These are phyloP conservation scores for Ochromonadaceae sp. DNA, from an alignment of 352 stramenopile genomes.

Conservation along the genomic window DNA sequence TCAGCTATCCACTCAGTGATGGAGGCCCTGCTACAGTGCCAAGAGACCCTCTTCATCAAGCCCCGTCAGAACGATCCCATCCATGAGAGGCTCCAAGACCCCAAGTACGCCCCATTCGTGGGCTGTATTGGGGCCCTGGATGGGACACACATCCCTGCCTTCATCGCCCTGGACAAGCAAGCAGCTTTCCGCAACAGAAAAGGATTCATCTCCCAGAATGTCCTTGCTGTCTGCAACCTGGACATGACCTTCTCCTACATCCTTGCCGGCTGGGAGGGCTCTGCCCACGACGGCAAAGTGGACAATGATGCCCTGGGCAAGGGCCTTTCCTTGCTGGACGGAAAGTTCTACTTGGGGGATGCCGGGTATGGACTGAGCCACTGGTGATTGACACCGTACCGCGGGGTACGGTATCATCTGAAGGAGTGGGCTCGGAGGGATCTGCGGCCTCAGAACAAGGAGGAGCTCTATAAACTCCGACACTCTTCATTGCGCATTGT, in stretches of 20 bases:
- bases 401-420: neutral
- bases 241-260: conserved; percentile 26
- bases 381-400: neutral
- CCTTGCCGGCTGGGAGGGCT: conserved; percentile 25
- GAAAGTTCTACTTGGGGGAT: neutral
- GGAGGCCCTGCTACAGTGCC: too few species aligned
- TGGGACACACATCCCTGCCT: too few species aligned
- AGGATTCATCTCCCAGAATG: conserved; percentile 22
- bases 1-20: neutral
- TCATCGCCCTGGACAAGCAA: too few species aligned
- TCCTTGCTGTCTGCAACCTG: conserved; percentile 25
- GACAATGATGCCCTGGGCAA: neutral
- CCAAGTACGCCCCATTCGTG: neutral
- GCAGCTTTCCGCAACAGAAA: conserved; percentile 25
- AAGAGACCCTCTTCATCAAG: neutral
- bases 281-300: neutral
- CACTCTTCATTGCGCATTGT: too few species aligned
- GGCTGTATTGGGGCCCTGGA: neutral
- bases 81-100: neutral
- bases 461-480: too few species aligned
- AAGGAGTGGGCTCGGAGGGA: too few species aligned
- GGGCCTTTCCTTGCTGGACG: neutral
- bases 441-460: too few species aligned
- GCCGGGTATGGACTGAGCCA: neutral
- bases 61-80: neutral